Percentiles rank a stretch among this genome's conserved stretches.
phyloP scores from a whole-genome alignment of 305 asterid genomes.

The Ruellia speciosa region DNA sequence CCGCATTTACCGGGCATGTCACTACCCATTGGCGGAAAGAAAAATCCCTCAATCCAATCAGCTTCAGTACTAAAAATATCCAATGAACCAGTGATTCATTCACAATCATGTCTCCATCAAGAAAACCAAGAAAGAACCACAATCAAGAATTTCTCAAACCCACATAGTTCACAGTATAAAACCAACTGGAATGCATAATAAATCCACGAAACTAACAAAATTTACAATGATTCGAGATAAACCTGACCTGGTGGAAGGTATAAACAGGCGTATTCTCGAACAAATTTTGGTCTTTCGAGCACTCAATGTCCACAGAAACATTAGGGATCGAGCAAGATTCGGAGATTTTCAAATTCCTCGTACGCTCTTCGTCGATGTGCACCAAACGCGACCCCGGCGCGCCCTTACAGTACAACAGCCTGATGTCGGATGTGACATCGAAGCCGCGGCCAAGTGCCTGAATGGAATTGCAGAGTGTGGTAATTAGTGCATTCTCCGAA shows the following conservation, averaged over 20 bases:
- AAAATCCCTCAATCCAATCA: slow-evolving; percentile 11
- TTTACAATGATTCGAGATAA: neutral
- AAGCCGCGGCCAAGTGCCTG: slow-evolving; percentile 97
- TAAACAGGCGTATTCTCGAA: slow-evolving; percentile 57
- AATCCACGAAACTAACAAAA: neutral
- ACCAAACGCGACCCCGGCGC: slow-evolving; percentile 79
- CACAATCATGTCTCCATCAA: neutral
- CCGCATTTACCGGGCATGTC: slow-evolving; percentile 4
- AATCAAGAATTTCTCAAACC: neutral
- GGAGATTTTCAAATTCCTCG: slow-evolving; percentile 47
- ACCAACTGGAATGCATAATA: neutral
- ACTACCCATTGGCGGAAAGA: slow-evolving; percentile 1
- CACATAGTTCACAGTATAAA: neutral
- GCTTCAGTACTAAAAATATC: slow-evolving; percentile 1
- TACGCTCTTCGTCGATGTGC: slow-evolving; percentile 54
- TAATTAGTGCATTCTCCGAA: slow-evolving; percentile 49
- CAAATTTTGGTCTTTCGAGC: slow-evolving; percentile 33
- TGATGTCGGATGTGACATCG: slow-evolving; percentile 93
- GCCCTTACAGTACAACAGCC: slow-evolving; percentile 90
- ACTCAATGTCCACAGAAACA: slow-evolving; percentile 74
- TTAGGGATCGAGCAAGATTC: slow-evolving; percentile 54
- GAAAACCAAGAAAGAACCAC: slow-evolving; percentile 5
- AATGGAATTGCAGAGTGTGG: slow-evolving; percentile 80
- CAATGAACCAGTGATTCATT: neutral
- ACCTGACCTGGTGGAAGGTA: slow-evolving; percentile 69